Base-by-base conservation (phyloP, 2,329 filamentous ascomycete species). In the Phialophora verrucosa region DNA sequence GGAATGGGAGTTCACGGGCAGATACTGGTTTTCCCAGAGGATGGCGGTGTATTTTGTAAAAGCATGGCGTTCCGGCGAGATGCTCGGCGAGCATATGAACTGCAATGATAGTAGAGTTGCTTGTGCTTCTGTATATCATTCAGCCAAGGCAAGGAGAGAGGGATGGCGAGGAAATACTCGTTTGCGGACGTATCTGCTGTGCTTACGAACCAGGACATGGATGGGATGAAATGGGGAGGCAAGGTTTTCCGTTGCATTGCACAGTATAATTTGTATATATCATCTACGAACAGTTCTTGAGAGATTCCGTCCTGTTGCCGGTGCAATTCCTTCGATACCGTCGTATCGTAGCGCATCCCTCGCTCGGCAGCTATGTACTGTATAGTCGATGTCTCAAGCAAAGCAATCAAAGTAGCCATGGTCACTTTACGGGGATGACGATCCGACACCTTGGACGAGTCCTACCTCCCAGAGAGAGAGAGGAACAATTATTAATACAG, bases 31-130 rank as follows among this genome's bases (percentile, higher is more conserved):
- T 49, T 7, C 17, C 17, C 6, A n/a, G 6, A 3, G 44, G 44
- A 23, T 27, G 49, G 23, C 23, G 23, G 49, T 51, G 20, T 14
- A 51, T 11, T 14, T 4, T 25, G 49, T 51, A 27, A 51, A 25
- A 51, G 49, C 49, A 51, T 27, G 49, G 49, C 25, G 49, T 51
- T 51, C 49, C 49, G 49, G 38, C 25, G 49, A 25, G 4, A 12
- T 51, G 20, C 20, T 14, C 20, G 11, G 25, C 20, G 49, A 29
- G 25, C 25, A 17, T 25, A 51, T 29, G 49, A 51, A 51, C 23
- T 17, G 49, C 49, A 29, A 51, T 51, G 49, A 27, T 5, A 14
- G 4, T 8, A 27, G 49, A 14, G 49, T 7, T 51, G 20, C 20
- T 23, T 23, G 1, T 51, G 20, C 20, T 23, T 12, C 49, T 51